These are phyloP conservation scores for Trichoderma sp. DNA, from an alignment of 2,329 filamentous ascomycete genomes.

Conservation along the genomic window DNA sequence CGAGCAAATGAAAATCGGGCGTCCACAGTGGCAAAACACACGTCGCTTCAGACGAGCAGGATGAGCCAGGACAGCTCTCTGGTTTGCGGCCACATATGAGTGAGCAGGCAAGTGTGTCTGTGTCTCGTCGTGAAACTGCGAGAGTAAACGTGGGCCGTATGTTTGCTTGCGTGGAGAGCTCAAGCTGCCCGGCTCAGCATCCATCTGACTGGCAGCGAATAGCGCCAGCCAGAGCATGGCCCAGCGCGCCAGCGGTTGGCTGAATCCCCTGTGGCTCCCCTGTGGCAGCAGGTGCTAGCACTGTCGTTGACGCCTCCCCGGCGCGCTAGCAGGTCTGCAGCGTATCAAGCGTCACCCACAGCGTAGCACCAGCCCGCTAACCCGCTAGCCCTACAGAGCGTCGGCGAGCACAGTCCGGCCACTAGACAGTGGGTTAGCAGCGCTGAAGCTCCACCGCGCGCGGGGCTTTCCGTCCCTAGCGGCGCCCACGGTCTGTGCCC, in stretches of 20 bases:
- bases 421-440: neutral
- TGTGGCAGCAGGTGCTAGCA: constrained; percentile 11
- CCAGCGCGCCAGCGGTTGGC: constrained; percentile 7
- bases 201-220: constrained; percentile 5
- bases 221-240: constrained; percentile 5
- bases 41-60: neutral
- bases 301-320: constrained; percentile 9
- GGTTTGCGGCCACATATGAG: constrained; percentile 5
- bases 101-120: constrained; percentile 8
- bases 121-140: constrained; percentile 2
- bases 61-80: neutral
- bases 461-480: constrained; percentile 20
- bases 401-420: neutral
- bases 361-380: neutral
- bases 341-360: neutral
- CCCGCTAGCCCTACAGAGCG: constrained; percentile 10
- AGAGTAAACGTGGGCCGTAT: neutral
- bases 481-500: constrained; percentile 18
- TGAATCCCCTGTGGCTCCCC: neutral
- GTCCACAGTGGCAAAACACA: neutral
- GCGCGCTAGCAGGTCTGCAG: constrained; percentile 3
- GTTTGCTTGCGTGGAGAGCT: neutral
- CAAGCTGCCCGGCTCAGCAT: neutral
- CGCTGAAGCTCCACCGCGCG: constrained; percentile 1
- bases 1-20: neutral